Evolutionary conservation across 1,139 yeast species (phyloP).

Genomic region (Kodamaea fungicola): DNA sequence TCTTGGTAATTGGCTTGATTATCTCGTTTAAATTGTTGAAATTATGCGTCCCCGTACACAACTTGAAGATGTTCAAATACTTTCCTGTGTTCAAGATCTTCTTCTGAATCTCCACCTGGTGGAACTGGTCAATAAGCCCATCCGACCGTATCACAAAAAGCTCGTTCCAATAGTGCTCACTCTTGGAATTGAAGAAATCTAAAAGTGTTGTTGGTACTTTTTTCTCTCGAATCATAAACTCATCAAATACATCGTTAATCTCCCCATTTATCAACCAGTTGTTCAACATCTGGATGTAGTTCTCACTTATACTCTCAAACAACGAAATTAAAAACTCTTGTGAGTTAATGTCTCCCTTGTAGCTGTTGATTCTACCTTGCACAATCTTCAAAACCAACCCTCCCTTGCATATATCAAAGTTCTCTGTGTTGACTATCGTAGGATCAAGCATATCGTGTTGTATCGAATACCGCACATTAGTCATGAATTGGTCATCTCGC

Average conservation of each 20-base stretch:
- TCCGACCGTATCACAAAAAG: constrained; percentile 72
- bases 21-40: constrained; percentile 28
- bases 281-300: constrained; percentile 68
- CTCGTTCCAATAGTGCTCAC: constrained; percentile 86
- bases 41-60: constrained; percentile 46
- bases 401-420: constrained; percentile 60
- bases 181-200: constrained; percentile 43
- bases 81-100: constrained; percentile 83
- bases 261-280: constrained; percentile 76
- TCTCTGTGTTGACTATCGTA: constrained; percentile 44
- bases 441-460: constrained; percentile 41
- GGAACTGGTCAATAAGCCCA: constrained; percentile 69
- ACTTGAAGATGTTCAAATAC: constrained; percentile 68
- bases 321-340: constrained; percentile 48
- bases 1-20: constrained; percentile 28
- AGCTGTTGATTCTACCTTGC: constrained; percentile 52
- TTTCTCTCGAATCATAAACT: constrained; percentile 65
- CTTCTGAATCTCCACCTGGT: constrained; percentile 50
- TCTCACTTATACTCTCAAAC: constrained; percentile 57
- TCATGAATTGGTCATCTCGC: constrained; percentile 6
- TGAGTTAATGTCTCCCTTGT: constrained; percentile 66
- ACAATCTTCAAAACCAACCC: constrained; percentile 62
- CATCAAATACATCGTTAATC: constrained; percentile 76
- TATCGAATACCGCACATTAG: constrained; percentile 29
- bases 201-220: constrained; percentile 27